phyloP scores from a whole-genome alignment of 2,329 filamentous ascomycete species.

The Incumbomyces delicatus region DNA sequence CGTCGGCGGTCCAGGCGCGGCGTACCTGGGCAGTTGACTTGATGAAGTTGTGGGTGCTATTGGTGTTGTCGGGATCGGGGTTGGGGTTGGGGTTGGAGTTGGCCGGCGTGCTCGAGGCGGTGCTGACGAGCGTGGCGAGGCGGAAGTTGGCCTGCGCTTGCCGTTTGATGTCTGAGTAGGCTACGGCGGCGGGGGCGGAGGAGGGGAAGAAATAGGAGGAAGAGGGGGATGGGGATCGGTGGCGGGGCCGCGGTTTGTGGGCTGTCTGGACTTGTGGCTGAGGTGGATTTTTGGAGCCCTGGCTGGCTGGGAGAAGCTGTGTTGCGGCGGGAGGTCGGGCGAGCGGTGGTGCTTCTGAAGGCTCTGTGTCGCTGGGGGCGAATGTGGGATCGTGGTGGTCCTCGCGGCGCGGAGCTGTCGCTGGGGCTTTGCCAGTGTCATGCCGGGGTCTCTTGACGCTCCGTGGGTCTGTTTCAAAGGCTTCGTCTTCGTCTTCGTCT shows the following conservation, averaged over 20 bases:
- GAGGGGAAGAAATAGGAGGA: neutral
- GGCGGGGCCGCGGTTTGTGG: slow-evolving; percentile 4
- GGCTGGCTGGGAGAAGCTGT: neutral
- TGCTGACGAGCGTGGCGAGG: neutral
- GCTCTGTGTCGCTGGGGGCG: neutral
- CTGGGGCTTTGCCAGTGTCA: neutral
- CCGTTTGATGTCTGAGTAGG: neutral
- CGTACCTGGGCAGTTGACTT: slow-evolving; percentile 17
- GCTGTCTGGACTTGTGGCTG: neutral
- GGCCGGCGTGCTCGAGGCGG: neutral
- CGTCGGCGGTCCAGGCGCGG: slow-evolving; percentile 28
- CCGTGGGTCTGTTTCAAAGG: slow-evolving; percentile 11
- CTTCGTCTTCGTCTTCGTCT: slow-evolving; percentile 8
- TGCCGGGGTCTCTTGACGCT: neutral
- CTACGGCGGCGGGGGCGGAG: neutral
- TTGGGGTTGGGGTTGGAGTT: neutral
- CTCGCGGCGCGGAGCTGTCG: neutral
- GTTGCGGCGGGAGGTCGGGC: neutral
- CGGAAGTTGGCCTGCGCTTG: neutral
- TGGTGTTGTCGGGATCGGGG: neutral
- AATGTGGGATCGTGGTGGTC: neutral
- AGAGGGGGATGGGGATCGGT: neutral
- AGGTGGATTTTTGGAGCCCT: neutral
- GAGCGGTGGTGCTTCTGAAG: neutral
- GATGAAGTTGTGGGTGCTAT: neutral